These are phyloP conservation scores for Cucumis sativus DNA, from an alignment of 306 rosid species.

Conservation along the genomic window DNA sequence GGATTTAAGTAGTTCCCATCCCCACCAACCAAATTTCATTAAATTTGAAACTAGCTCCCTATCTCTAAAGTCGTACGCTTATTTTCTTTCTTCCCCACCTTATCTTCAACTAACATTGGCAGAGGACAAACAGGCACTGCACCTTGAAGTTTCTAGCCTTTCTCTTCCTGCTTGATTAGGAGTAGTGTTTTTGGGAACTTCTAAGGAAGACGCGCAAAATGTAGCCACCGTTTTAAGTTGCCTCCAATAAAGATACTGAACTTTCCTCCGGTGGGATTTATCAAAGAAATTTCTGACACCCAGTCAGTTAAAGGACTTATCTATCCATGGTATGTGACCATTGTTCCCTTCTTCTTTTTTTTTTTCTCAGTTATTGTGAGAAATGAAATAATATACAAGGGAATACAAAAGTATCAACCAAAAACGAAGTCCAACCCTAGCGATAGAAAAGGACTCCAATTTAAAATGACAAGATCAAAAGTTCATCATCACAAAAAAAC, in stretches of 20 bases:
- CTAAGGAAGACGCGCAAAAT: background rate
- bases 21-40: background rate
- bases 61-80: background rate
- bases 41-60: background rate
- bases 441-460: background rate
- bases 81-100: background rate
- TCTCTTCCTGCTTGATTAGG: background rate
- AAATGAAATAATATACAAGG: background rate
- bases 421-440: background rate
- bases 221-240: background rate
- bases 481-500: background rate
- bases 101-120: background rate
- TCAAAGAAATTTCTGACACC: background rate
- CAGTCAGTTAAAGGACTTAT: background rate
- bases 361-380: background rate
- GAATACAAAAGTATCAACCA: background rate
- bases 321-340: background rate
- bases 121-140: background rate
- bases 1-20: background rate
- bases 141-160: background rate
- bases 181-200: background rate
- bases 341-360: background rate
- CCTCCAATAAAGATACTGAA: background rate
- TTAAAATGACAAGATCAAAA: background rate
- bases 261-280: background rate